Evolutionary conservation across 2,329 filamentous ascomycete species (phyloP).

Genomic region (Clonostachys byssicola): DNA sequence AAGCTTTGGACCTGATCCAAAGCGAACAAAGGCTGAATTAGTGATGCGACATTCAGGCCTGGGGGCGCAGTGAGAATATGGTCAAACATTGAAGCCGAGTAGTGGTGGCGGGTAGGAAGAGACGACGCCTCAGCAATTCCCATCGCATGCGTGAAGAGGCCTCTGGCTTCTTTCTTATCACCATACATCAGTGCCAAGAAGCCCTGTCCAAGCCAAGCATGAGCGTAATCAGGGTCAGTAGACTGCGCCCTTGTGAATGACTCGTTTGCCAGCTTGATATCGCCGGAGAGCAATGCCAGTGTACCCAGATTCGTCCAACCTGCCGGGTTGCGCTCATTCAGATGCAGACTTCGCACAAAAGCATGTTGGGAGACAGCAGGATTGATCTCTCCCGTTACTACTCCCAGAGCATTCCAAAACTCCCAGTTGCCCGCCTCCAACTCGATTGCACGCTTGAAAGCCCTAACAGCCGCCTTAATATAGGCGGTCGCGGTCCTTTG

Average conservation of each 20-base stretch:
- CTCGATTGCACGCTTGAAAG: constrained; percentile 95
- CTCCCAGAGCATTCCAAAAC: constrained; percentile 95
- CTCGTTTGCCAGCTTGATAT: constrained; percentile 81
- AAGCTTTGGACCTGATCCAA: constrained; percentile 76
- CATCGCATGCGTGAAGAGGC: constrained; percentile 89
- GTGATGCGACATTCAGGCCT: constrained; percentile 47
- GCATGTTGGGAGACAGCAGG: constrained; percentile 88
- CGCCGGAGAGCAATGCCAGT: constrained; percentile 79
- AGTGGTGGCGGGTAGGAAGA: constrained; percentile 71
- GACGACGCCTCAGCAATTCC: constrained; percentile 82
- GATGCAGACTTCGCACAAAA: constrained; percentile 85
- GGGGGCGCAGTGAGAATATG: constrained; percentile 59
- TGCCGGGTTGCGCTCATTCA: constrained; percentile 82
- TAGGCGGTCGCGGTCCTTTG: constrained; percentile 62
- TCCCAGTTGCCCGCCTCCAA: constrained; percentile 90
- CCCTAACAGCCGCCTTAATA: constrained; percentile 76
- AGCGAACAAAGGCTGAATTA: constrained; percentile 86
- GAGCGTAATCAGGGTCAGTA: constrained; percentile 86
- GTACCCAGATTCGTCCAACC: constrained; percentile 90
- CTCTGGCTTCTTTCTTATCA: constrained; percentile 71
- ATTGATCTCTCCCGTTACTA: constrained; percentile 82
- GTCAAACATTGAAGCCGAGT: constrained; percentile 79
- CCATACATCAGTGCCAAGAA: constrained; percentile 76
- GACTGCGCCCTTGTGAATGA: constrained; percentile 90
- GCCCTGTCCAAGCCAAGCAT: constrained; percentile 92